Conservation (phyloP, 176 grass and related monocot species). For the Cocos nucifera region DNA sequence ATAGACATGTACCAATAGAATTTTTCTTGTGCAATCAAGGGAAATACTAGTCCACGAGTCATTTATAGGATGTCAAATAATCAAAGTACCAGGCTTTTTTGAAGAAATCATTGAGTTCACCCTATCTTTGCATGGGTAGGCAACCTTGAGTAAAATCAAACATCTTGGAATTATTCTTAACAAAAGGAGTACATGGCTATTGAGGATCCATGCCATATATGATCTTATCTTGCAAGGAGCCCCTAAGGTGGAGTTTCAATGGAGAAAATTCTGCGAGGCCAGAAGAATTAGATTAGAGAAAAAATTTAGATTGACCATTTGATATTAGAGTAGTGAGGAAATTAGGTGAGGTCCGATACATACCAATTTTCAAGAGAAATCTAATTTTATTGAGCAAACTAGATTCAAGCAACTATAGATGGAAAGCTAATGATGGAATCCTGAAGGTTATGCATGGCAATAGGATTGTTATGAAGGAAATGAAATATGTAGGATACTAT, state of each 20-base stretch:
- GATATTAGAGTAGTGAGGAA: too few relatives aligned
- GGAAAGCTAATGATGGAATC: too few relatives aligned
- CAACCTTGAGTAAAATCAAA: constrained; percentile 75
- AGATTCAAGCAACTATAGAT: too few relatives aligned
- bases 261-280: constrained; percentile 62
- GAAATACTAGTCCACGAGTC: too few relatives aligned
- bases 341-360: too few relatives aligned
- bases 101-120: constrained; percentile 83
- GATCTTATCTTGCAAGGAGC: constrained; percentile 72
- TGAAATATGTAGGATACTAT: too few relatives aligned
- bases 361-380: too few relatives aligned
- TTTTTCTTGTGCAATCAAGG: too few relatives aligned
- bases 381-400: too few relatives aligned
- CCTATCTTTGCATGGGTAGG: constrained; percentile 80
- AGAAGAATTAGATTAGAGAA: background rate
- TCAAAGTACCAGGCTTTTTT: constrained; percentile 49
- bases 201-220: constrained; percentile 37
- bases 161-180: constrained; percentile 53
- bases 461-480: too few relatives aligned
- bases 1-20: too few relatives aligned
- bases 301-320: background rate
- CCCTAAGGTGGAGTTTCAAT: constrained; percentile 68
- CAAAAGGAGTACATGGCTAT: constrained; percentile 44
- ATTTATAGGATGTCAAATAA: background rate
- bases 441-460: too few relatives aligned